Conservation (phyloP, 228 moss, liverwort and hornwort species). For the Sphagnum fallax region DNA sequence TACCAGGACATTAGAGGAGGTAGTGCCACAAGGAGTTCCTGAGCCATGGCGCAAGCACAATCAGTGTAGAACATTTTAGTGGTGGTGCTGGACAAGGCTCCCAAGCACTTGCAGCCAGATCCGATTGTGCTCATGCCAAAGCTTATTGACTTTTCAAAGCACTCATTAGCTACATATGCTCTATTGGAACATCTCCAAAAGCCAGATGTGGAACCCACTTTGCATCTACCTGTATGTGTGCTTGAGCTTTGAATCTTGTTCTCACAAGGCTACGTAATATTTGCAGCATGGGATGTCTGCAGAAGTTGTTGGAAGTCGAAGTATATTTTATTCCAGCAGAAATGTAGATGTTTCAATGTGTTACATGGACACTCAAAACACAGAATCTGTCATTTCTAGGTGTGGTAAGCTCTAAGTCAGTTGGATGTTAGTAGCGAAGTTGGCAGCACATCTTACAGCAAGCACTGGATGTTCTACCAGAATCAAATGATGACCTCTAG, state of each 20-base stretch:
- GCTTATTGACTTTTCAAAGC: conserved; percentile 84
- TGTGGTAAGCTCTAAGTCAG: conserved; percentile 88
- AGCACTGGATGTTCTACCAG: conserved; percentile 72
- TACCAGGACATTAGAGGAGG: conserved; percentile 85
- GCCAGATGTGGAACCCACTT: conserved; percentile 72
- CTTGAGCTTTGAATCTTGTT: neutral
- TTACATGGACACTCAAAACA: too few species aligned
- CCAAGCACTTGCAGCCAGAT: conserved; percentile 93
- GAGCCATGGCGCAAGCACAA: conserved; percentile 84
- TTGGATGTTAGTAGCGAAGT: conserved; percentile 83
- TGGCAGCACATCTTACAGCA: conserved; percentile 93
- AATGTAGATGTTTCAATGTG: neutral
- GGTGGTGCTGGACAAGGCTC: conserved; percentile 92
- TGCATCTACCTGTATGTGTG: conserved; percentile 65
- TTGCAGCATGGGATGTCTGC: neutral
- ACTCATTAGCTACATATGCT: conserved; percentile 74
- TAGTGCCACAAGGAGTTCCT: conserved; percentile 83
- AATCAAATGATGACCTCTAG: conserved; percentile 84
- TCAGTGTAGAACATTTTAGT: conserved; percentile 86
- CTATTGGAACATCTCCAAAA: conserved; percentile 81
- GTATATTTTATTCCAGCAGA: neutral
- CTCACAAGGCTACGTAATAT: neutral
- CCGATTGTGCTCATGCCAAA: conserved; percentile 95
- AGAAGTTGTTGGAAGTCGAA: neutral
- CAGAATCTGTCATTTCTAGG: conserved; percentile 26